phyloP scores from a whole-genome alignment of 108 stramenopile species.

The Ochromonas danica region DNA sequence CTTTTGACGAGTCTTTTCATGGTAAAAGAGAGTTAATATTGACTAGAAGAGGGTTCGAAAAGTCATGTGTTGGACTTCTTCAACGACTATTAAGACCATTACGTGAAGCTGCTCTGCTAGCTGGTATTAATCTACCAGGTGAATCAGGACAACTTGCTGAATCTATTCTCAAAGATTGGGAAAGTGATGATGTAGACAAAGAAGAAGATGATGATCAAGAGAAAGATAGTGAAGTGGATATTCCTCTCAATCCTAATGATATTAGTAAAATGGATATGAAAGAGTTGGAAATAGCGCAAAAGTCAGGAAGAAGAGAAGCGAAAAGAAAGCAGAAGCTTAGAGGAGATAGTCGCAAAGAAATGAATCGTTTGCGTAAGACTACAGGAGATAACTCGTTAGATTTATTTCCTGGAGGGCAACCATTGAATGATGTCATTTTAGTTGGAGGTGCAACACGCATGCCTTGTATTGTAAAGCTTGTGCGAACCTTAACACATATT shows the following conservation, averaged over 20 bases:
- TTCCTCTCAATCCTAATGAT: not conserved
- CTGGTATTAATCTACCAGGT: constrained; percentile 28
- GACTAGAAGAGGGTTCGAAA: constrained; percentile 38
- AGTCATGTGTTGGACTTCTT: constrained; percentile 23
- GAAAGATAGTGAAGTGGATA: not conserved
- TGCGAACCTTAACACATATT: not conserved
- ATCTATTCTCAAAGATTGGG: not conserved
- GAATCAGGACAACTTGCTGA: not conserved
- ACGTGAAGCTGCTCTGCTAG: constrained; percentile 30
- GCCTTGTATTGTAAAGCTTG: not conserved
- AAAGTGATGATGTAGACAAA: not conserved
- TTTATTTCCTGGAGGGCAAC: not conserved
- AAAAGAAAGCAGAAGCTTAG: not conserved
- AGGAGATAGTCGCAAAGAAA: not conserved
- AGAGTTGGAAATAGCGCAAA: not conserved
- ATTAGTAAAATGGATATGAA: no score
- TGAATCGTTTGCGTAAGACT: not conserved
- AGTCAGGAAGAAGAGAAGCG: not conserved
- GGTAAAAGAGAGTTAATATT: constrained; percentile 41
- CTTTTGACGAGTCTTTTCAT: constrained; percentile 37
- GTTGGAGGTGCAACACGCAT: constrained; percentile 24
- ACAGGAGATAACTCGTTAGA: not conserved
- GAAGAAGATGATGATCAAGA: not conserved
- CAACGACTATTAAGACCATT: constrained; percentile 34
- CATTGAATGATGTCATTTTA: constrained; percentile 1